Conservation (phyloP, 2,329 filamentous ascomycete genomes). For the Stagonosporopsis rhizophila region DNA sequence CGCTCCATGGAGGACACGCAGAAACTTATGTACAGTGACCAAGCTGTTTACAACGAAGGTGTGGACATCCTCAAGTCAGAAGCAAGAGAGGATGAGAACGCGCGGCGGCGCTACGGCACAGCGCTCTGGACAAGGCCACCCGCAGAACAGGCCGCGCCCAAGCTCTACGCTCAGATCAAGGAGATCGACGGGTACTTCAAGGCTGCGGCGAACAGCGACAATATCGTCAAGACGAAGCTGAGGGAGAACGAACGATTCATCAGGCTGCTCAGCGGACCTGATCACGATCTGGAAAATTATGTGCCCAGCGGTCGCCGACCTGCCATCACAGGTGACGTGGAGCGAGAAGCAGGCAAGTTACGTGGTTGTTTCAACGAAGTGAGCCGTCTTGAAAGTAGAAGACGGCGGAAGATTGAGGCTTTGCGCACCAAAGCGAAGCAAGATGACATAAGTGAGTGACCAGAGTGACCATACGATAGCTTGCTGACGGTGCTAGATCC, state of each 20-base stretch:
- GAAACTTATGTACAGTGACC: constrained; percentile 83
- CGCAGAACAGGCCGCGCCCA: constrained; percentile 72
- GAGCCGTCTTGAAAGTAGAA: constrained; percentile 78
- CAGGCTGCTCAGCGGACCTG: constrained; percentile 76
- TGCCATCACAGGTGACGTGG: constrained; percentile 80
- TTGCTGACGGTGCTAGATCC: constrained; percentile 59
- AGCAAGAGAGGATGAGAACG: constrained; percentile 79
- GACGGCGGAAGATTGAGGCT: constrained; percentile 79
- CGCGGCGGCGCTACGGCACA: constrained; percentile 82
- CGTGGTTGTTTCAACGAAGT: constrained; percentile 86
- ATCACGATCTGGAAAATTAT: constrained; percentile 82
- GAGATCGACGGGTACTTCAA: constrained; percentile 91
- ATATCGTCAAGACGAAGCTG: constrained; percentile 78
- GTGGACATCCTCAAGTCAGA: constrained; percentile 79
- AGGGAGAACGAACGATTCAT: constrained; percentile 77
- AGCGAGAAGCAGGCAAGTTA: constrained; percentile 77
- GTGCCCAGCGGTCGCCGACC: constrained; percentile 85
- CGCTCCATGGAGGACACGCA: constrained; percentile 87
- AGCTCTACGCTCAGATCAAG: constrained; percentile 74
- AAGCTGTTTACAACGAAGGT: constrained; percentile 82
- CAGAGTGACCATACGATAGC: constrained; percentile 5
- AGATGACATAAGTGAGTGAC: constrained; percentile 78
- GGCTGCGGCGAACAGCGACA: constrained; percentile 70
- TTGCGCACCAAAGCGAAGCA: constrained; percentile 79
- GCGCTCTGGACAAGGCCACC: constrained; percentile 79